Base-by-base conservation (phyloP, 106 monocot species). In the Cymbidium sinense region DNA sequence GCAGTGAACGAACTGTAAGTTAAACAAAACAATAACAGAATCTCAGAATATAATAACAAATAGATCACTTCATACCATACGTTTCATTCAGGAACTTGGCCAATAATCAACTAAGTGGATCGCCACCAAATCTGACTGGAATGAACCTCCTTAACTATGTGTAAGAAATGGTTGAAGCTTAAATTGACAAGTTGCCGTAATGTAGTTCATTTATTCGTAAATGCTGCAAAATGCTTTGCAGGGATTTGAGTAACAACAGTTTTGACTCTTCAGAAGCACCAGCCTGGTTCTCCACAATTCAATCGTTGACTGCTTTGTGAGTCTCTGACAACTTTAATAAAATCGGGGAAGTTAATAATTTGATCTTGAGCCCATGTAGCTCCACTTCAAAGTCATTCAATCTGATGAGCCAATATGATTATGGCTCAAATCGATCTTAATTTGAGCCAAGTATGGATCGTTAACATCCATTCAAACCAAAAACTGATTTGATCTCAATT, bases 181-280 rank as follows among this genome's bases (percentile, higher is more conserved):
- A 54, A 33, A 12, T 21, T 41, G 35, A 50, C 19, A 50, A 52
- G 1, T 77, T 17, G 0, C 23, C 12, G 28, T 28, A 50, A 75
- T 28, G 1, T 61, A 61, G 27, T 70, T 50, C 2, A 21, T 21
- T 33, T 31, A 67, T 67, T 31, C 0, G 31, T 13, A 17, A 67
- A 67, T 67, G 17, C 21, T 51, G 15, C 70, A 10, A 33, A 44
- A 65, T 71, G 21, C 6, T 39, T 4, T 69, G 9, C 85, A 96
- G 96, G 81, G 94, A 96, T 78, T 83, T 96, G 70, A 96, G 96
- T 82, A 96, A 96, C 85, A 96, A 96, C 75, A 80, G 34, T 25
- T 96, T 96, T 78, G 78, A 72, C 43, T 25, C 71, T 18, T 81
- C 82, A 51, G 77, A 79, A 79, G 89, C 79, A 81, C 96, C 96